Evolutionary conservation across 306 rosid species (phyloP).

Genomic region (Cucurbita ficifolia): DNA sequence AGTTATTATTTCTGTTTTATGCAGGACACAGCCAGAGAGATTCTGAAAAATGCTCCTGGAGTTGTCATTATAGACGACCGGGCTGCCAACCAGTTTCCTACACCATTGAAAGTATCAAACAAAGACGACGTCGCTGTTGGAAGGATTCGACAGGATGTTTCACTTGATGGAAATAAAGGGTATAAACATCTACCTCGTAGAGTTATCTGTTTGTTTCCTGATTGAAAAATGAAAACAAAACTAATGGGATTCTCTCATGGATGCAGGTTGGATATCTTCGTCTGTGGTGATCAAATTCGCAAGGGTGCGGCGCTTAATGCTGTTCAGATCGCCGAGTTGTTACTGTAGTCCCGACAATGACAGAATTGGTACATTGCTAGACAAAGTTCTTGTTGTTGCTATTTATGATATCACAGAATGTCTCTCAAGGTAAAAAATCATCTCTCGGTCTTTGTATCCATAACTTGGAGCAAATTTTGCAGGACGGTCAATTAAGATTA

Average conservation of each 20-base stretch:
- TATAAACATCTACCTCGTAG: conserved; percentile 1
- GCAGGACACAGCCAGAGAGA: conserved; percentile 65
- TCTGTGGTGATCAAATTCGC: conserved; percentile 97
- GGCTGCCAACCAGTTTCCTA: conserved; percentile 66
- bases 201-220: neutral
- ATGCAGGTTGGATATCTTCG: conserved; percentile 77
- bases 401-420: neutral
- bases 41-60: conserved; percentile 75
- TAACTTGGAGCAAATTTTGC: neutral
- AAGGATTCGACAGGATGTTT: conserved; percentile 73
- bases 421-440: neutral
- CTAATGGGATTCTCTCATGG: neutral
- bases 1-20: neutral
- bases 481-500: neutral
- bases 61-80: conserved; percentile 80
- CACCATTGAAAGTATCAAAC: conserved; percentile 87
- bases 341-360: conserved; percentile 21
- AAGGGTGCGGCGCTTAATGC: conserved; percentile 99
- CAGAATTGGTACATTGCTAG: neutral
- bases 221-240: neutral
- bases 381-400: neutral
- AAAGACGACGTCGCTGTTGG: conserved; percentile 92
- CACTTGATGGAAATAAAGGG: conserved; percentile 85
- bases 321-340: conserved; percentile 90
- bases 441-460: neutral